phyloP scores from a whole-genome alignment of 805 yeast genomes.

The Schwanniomyces polymorphus region DNA sequence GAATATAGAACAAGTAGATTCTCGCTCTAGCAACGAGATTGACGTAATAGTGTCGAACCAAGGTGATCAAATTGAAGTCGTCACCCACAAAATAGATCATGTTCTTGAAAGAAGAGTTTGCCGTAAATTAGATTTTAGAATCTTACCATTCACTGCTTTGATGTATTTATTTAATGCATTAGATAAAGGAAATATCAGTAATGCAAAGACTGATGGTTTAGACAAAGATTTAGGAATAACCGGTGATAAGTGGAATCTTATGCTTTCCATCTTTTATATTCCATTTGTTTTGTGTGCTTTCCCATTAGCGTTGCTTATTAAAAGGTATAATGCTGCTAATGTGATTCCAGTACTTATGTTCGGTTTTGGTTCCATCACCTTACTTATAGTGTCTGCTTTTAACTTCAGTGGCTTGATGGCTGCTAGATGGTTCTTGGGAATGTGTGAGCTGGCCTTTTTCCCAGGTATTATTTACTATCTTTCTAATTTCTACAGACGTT shows the following conservation, averaged over 20 bases:
- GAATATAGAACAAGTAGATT: not conserved
- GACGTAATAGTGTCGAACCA: not conserved
- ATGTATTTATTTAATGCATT: slow-evolving; percentile 50
- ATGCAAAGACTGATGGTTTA: slow-evolving; percentile 50
- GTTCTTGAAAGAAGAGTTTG: slow-evolving; percentile 28
- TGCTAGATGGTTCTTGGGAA: slow-evolving; percentile 39
- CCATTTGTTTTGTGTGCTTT: slow-evolving; percentile 48
- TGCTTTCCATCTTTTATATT: slow-evolving; percentile 45
- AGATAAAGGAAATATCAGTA: slow-evolving; percentile 50
- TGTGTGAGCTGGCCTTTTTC: slow-evolving; percentile 36
- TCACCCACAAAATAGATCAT: slow-evolving; percentile 12
- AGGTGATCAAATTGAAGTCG: slow-evolving; percentile 1
- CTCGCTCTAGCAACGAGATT: not conserved
- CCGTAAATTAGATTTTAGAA: slow-evolving; percentile 43
- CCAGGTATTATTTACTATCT: slow-evolving; percentile 40
- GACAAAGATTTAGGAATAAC: slow-evolving; percentile 40
- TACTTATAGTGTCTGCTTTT: slow-evolving; percentile 38
- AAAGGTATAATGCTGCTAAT: slow-evolving; percentile 42
- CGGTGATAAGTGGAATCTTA: slow-evolving; percentile 45
- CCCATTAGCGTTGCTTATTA: slow-evolving; percentile 42
- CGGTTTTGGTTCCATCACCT: slow-evolving; percentile 43
- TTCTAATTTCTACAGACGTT: slow-evolving; percentile 36
- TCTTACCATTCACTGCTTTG: slow-evolving; percentile 45
- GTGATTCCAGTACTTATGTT: slow-evolving; percentile 46
- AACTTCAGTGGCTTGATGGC: slow-evolving; percentile 35